phyloP scores from a whole-genome alignment of 2,329 filamentous ascomycete genomes.

The Cryphonectria nitschkei region DNA sequence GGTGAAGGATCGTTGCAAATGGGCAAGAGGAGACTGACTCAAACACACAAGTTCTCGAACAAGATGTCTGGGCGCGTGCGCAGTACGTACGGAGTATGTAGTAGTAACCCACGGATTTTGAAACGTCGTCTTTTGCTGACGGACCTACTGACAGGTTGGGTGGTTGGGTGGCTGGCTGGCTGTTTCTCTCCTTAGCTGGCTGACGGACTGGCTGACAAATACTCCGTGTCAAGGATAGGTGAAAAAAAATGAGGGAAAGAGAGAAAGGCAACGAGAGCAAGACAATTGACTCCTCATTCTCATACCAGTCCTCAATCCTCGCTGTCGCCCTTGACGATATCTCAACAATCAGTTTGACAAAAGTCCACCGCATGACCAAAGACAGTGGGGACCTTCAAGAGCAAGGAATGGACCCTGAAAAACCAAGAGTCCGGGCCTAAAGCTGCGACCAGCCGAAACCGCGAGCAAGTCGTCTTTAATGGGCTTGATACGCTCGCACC shows the following conservation, averaged over 20 bases:
- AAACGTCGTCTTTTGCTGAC: background rate
- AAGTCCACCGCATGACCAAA: slow-evolving; percentile 5
- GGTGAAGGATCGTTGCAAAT: background rate
- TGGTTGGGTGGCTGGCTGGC: background rate
- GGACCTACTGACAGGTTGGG: background rate
- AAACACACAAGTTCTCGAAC: background rate
- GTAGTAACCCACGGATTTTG: background rate
- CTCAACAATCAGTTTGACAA: background rate
- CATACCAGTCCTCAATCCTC: background rate
- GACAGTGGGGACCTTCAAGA: background rate
- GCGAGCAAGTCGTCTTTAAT: background rate
- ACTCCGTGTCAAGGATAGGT: background rate
- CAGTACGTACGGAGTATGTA: background rate
- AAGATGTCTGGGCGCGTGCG: background rate
- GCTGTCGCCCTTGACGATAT: background rate
- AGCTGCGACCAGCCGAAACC: slow-evolving; percentile 10
- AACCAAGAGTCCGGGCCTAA: background rate
- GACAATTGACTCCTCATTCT: background rate
- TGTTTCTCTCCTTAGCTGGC: background rate
- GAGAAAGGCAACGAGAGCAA: background rate
- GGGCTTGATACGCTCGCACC: slow-evolving; percentile 24
- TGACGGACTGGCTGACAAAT: background rate
- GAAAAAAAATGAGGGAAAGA: background rate
- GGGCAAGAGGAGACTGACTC: background rate
- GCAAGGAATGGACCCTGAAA: slow-evolving; percentile 11